Evolutionary conservation across 1,284 basidiomycete species (phyloP).

Genomic region (Cryptococcus sp.): DNA sequence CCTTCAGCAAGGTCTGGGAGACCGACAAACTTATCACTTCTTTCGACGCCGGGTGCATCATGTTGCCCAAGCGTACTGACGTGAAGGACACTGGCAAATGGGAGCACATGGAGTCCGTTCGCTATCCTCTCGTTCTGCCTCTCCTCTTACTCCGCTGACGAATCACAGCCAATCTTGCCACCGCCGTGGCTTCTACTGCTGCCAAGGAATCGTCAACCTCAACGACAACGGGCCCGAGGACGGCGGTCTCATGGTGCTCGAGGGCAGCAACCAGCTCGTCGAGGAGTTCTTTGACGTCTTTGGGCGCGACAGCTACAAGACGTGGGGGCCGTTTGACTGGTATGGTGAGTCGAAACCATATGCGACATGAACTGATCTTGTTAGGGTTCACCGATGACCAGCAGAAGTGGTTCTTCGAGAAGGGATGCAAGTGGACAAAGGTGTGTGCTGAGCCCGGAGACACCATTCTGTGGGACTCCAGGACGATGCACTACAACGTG

Average conservation of each 20-base stretch:
- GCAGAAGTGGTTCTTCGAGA: conserved; percentile 32
- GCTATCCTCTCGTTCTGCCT: background rate
- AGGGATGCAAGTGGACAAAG: conserved; percentile 34
- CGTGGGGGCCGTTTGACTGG: conserved; percentile 26
- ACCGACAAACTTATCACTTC: conserved; percentile 20
- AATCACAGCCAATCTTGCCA: conserved; percentile 33
- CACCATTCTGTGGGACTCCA: conserved; percentile 32
- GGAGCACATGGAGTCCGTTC: conserved; percentile 24
- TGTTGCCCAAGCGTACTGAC: conserved; percentile 16
- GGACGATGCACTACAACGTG: conserved; percentile 22
- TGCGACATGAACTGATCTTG: background rate
- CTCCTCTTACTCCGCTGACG: background rate
- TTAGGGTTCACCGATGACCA: conserved; percentile 29
- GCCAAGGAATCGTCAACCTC: conserved; percentile 49
- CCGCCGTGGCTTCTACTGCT: conserved; percentile 43
- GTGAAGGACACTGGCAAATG: conserved; percentile 16
- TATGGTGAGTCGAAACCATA: conserved; percentile 11
- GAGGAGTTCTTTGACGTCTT: conserved; percentile 35
- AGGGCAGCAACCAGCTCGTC: conserved; percentile 14
- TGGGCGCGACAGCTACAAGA: conserved; percentile 34
- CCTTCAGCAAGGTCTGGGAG: conserved; percentile 24
- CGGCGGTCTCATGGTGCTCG: conserved; percentile 49
- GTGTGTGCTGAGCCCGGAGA: conserved; percentile 29
- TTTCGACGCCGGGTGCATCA: conserved; percentile 19
- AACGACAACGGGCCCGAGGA: conserved; percentile 43